Base-by-base conservation (phyloP, 805 yeast species). In the Wickerhamiella brachini region DNA sequence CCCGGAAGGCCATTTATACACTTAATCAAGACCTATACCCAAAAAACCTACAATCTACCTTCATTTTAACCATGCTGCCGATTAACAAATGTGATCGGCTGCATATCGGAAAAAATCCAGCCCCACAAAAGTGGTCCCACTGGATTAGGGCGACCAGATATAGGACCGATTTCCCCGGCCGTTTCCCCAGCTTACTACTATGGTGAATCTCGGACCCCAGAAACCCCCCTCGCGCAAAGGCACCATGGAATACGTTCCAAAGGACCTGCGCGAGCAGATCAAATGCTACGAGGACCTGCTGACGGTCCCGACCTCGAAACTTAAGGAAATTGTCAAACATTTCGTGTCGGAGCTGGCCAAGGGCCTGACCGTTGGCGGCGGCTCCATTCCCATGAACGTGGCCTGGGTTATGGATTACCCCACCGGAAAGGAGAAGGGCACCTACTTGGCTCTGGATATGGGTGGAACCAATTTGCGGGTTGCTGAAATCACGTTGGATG, bases 381-480 rank as follows among this genome's bases (percentile, higher is more conserved):
- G 93, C 53, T 83, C 82, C 67, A 86, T 87, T 63, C 97, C 98
- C 55, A 90, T 90, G 97, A 88, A 83, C 65, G 95, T 95, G 47
- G 85, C 94, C 55, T 90, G 97, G 97, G 97, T 90, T 51, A 73
- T 88, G 75, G 94, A 84, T 63, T 83, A 74, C 73, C 97, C 97
- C 57, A 82, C 90, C 48, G 98, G 98, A 57, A 71, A 79, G 59
- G 98, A 90, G 68, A 76, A 75, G 43, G 98, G 98, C 57, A 81
- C 86, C 59, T 90, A 76, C 69, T 71, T 90, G 65, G 97, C 97
- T 49, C 83, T 93, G 54, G 98, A 90, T 68, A 77, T 90, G 71
- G 98, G 98, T 66, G 98, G 98, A 56, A 90, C 98, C 56, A 90
- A 90, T 72, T 76, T 90, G 68, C 80, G 98, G 67, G 95, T 88